phyloP scores from a whole-genome alignment of 140 eudicot genomes.

The Ambrosia hybrid region DNA sequence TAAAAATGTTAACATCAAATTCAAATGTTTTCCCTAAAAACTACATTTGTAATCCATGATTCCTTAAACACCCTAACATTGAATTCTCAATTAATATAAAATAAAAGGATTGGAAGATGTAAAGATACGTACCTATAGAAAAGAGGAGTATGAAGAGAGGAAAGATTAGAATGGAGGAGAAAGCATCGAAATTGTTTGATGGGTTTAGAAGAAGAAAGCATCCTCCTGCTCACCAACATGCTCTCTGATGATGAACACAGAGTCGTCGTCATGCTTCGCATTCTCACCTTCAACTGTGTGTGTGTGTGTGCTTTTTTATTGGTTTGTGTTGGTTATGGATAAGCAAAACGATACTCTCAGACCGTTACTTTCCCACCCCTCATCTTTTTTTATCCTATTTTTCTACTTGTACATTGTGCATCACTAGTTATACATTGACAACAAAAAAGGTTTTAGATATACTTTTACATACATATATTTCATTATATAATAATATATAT shows the following conservation, averaged over 20 bases:
- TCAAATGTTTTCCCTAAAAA: no score
- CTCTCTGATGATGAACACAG: slow-evolving; percentile 52
- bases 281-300: slow-evolving; percentile 15
- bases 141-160: slow-evolving; percentile 18
- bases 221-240: slow-evolving; percentile 20
- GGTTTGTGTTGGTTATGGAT: slow-evolving; percentile 39
- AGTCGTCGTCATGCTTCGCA: slow-evolving; percentile 30
- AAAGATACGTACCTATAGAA: slow-evolving; percentile 26
- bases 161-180: slow-evolving; percentile 17
- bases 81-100: no score
- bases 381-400: background rate
- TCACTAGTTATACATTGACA: background rate
- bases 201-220: slow-evolving; percentile 19
- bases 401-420: slow-evolving; percentile 21
- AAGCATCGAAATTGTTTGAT: slow-evolving; percentile 13
- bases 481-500: no score
- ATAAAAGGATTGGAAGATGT: no score
- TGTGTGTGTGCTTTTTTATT: slow-evolving; percentile 20
- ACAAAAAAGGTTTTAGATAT: no score
- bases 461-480: no score
- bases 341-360: slow-evolving; percentile 38
- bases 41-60: no score
- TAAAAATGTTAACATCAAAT: background rate
- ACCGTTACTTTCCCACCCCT: slow-evolving; percentile 57
- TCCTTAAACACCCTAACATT: no score